A percentile compares a stretch with the other conserved stretches of the same genome.
These are phyloP conservation scores for Hericium erinaceus DNA, from an alignment of 768 basidiomycete species.

Conservation along the genomic window DNA sequence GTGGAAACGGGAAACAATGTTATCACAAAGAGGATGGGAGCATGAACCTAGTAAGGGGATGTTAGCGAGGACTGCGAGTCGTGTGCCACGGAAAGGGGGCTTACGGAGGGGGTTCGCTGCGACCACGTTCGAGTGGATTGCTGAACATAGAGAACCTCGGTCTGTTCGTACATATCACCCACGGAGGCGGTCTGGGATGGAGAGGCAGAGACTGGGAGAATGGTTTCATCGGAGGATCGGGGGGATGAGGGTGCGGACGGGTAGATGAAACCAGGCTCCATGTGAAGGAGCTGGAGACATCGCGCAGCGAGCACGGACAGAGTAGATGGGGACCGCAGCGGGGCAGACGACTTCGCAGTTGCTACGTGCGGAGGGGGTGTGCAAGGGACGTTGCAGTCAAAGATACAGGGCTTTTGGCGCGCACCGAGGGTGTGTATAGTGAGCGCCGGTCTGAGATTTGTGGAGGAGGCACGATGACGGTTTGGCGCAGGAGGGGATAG, in stretches of 20 bases:
- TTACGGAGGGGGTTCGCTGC: conserved; percentile 7
- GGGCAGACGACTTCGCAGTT: conserved; percentile 4
- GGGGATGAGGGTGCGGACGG: conserved; percentile 19
- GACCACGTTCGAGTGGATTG: conserved; percentile 5
- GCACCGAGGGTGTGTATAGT: conserved; percentile 46
- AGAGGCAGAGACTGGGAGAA: conserved; percentile 11
- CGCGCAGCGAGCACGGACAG: conserved; percentile 11
- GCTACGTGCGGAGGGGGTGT: conserved; percentile 15
- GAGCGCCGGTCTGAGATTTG: conserved; percentile 42
- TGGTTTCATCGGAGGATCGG: conserved; percentile 29
- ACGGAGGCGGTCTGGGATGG: background rate
- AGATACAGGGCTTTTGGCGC: conserved; percentile 21
- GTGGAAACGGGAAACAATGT: conserved; percentile 67
- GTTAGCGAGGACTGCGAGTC: conserved; percentile 7
- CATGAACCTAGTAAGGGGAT: conserved; percentile 30
- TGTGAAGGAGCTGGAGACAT: conserved; percentile 7
- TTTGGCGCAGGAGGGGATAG: conserved; percentile 30
- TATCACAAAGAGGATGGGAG: conserved; percentile 61
- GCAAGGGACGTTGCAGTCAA: conserved; percentile 16
- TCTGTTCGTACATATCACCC: conserved; percentile 6
- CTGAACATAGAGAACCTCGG: background rate
- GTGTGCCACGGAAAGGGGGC: conserved; percentile 8
- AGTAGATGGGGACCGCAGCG: conserved; percentile 10
- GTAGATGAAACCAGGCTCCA: conserved; percentile 1
- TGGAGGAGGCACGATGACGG: conserved; percentile 52